Percentiles rank a stretch among this genome's conserved stretches.
Conservation (phyloP, 2,329 filamentous ascomycete genomes). For the Chalara sp. region DNA sequence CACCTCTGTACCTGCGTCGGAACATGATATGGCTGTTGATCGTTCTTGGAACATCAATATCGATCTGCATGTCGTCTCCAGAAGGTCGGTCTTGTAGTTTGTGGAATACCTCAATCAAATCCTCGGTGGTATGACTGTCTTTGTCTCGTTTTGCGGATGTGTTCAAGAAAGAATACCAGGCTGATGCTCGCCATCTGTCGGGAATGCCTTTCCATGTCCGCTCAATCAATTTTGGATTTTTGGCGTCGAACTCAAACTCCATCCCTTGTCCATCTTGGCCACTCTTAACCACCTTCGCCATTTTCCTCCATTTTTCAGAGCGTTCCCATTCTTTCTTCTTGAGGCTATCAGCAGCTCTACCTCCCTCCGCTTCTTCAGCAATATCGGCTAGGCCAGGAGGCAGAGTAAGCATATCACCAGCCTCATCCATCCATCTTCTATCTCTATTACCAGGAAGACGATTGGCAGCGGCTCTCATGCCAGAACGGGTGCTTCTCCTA, state of each 20-base stretch:
- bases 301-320: slow-evolving; percentile 61
- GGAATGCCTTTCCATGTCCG: slow-evolving; percentile 98
- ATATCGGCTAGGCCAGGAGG: slow-evolving; percentile 50
- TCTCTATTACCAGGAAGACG: slow-evolving; percentile 54
- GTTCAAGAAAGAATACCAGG: slow-evolving; percentile 90
- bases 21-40: slow-evolving; percentile 98
- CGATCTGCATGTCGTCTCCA: slow-evolving; percentile 92
- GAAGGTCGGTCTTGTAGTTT: slow-evolving; percentile 67
- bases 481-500: slow-evolving; percentile 40
- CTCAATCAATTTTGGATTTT: slow-evolving; percentile 77
- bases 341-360: slow-evolving; percentile 45
- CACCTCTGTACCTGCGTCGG: slow-evolving; percentile 80
- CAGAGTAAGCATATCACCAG: slow-evolving; percentile 59
- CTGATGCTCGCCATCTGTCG: slow-evolving; percentile 86
- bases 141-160: slow-evolving; percentile 63
- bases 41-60: slow-evolving; percentile 91
- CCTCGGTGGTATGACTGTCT: slow-evolving; percentile 58
- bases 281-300: slow-evolving; percentile 51
- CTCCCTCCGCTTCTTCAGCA: slow-evolving; percentile 47
- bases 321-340: slow-evolving; percentile 58
- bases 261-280: slow-evolving; percentile 49
- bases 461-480: slow-evolving; percentile 50
- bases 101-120: slow-evolving; percentile 67
- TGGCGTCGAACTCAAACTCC: slow-evolving; percentile 72
- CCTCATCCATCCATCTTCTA: slow-evolving; percentile 55